Evolutionary conservation across 225 moss, liverwort and hornwort species (phyloP), one percentile per base, ranked within the genome.

Genomic region (Marchantia polymorpha): DNA sequence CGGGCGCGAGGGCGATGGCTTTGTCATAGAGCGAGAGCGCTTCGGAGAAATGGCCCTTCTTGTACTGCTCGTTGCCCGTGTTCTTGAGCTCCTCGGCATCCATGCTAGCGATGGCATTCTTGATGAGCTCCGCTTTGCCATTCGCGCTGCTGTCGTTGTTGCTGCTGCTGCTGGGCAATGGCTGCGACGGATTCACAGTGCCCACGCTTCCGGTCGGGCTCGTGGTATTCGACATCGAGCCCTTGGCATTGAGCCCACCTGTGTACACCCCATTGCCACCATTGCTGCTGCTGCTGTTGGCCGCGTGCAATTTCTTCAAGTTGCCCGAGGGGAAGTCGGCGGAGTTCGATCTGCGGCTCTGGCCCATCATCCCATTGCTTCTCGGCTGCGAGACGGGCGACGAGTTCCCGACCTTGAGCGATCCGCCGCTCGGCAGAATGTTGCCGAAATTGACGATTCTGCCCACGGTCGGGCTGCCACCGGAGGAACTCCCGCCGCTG

Each of bases 41-140:
- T 75, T 96, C 96, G 6, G 79, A 79, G 64, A 94, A 96, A 79
- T 85, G 86, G 0, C 94, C 96, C 79, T 93, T 96, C 81, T 93
- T 96, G 83, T 92, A 96, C 69, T 90, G 91, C 46, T 96, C 96
- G 60, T 96, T 96, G 10, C 92, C 96, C 5, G 86, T 90, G 7
- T 90, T 88, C 77, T 96, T 96, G 26, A 96, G 88, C 0, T 92
- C 90, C 66, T 96, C 96, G 0, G 96, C 89, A 73, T 96, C 94
- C 29, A 84, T 89, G 52, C 89, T 88, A 0, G 92, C 82, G 4
- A 92, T 82, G 75, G 89, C 91, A 52, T 83, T 83, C 74, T 87
- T 92, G 23, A 91, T 78, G 17, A 87, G 79, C 39, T 88, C 69
- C 0, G 69, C 39, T 8, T 52, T 53, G 10, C 79, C 92, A 6